Percentiles rank a stretch among this genome's conserved stretches.
phyloP scores from a whole-genome alignment of 129 eudicot genomes.

The Oenanthe sinensis region DNA sequence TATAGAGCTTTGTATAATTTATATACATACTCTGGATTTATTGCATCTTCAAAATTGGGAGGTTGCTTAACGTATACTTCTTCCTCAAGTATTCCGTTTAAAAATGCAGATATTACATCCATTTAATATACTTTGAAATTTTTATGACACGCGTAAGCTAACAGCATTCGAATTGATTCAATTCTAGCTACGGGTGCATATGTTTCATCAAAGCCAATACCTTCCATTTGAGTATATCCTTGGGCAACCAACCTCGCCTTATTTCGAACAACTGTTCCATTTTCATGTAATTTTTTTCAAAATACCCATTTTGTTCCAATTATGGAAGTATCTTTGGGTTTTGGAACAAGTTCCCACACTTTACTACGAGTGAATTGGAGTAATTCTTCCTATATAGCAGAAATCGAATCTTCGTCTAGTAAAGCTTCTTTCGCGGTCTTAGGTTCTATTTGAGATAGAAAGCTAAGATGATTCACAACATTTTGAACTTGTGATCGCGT shows the following conservation, averaged over 20 bases:
- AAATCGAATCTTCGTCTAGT: too few relatives aligned
- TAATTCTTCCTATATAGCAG: slow-evolving; percentile 6
- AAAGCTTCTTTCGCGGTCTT: not conserved
- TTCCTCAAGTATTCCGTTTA: not conserved
- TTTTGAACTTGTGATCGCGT: not conserved
- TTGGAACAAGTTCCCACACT: not conserved
- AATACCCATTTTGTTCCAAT: not conserved
- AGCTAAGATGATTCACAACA: not conserved
- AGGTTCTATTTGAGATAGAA: not conserved
- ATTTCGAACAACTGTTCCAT: too few relatives aligned
- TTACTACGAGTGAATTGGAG: not conserved
- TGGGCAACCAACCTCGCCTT: too few relatives aligned
- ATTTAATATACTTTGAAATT: not conserved
- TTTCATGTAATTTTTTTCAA: too few relatives aligned
- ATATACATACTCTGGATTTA: too few relatives aligned
- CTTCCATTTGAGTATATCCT: too few relatives aligned
- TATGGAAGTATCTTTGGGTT: not conserved
- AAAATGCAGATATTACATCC: not conserved
- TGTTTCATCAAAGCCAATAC: not conserved
- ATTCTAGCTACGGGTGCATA: not conserved
- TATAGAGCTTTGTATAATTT: too few relatives aligned
- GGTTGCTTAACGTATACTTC: not conserved
- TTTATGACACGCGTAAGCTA: slow-evolving; percentile 7
- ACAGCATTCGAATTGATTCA: slow-evolving; percentile 10
- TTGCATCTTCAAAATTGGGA: not conserved